phyloP scores from a whole-genome alignment of 1,284 basidiomycete genomes.

The Rhodotorula sp. region DNA sequence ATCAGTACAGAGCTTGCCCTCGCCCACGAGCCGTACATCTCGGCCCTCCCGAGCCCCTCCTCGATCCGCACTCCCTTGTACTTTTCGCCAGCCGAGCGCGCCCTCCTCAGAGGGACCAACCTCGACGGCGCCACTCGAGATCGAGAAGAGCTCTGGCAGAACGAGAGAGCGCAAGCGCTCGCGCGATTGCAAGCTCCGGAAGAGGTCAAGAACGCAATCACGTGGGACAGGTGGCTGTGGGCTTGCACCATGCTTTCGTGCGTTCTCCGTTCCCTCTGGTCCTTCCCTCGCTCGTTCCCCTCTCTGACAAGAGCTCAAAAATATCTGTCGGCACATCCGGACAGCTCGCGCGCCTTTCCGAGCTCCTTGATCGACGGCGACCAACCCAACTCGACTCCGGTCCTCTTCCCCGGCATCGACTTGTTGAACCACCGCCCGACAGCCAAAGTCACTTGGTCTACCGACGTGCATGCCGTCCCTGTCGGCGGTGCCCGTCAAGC shows the following conservation, averaged over 20 bases:
- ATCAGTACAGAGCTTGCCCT: slow-evolving; percentile 9
- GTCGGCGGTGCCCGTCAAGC: background rate
- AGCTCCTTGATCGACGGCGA: slow-evolving; percentile 65
- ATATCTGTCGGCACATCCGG: slow-evolving; percentile 22
- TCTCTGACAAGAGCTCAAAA: slow-evolving; percentile 50
- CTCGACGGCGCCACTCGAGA: slow-evolving; percentile 68
- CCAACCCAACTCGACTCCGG: slow-evolving; percentile 60
- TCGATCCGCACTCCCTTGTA: slow-evolving; percentile 71
- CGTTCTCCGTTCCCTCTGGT: slow-evolving; percentile 39
- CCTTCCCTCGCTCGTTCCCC: slow-evolving; percentile 50
- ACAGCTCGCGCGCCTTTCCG: slow-evolving; percentile 83
- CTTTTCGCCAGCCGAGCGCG: slow-evolving; percentile 63
- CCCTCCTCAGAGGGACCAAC: slow-evolving; percentile 70
- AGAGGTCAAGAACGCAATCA: slow-evolving; percentile 44
- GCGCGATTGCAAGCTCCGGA: slow-evolving; percentile 10
- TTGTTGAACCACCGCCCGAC: slow-evolving; percentile 73
- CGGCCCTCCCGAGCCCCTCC: slow-evolving; percentile 60
- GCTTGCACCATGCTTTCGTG: slow-evolving; percentile 61
- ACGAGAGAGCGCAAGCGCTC: slow-evolving; percentile 56
- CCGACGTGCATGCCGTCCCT: slow-evolving; percentile 50
- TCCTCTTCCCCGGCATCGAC: slow-evolving; percentile 81
- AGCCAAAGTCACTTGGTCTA: slow-evolving; percentile 73
- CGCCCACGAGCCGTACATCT: slow-evolving; percentile 60
- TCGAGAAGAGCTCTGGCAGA: slow-evolving; percentile 59
- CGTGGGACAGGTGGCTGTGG: slow-evolving; percentile 53